Evolutionary conservation across 371 early-diverging fungal species (phyloP).

Genomic region (Capniomyces stellatus): DNA sequence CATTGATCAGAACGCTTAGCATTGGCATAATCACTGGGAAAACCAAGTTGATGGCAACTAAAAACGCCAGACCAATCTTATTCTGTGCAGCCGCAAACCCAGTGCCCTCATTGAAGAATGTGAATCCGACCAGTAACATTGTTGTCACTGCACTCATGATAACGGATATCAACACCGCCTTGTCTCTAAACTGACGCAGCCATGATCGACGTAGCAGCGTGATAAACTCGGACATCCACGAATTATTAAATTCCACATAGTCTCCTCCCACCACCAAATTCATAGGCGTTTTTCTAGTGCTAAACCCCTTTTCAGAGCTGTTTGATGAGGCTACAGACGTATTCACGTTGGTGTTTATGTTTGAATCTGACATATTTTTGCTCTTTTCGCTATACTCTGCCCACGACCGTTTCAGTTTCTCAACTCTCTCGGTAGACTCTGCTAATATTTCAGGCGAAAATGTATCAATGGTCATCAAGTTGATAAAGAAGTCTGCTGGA

Average conservation of each 20-base stretch:
- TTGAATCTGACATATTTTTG: not conserved
- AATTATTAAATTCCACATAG: conserved; percentile 6
- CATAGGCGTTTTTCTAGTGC: no score
- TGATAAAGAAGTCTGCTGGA: conserved; percentile 41
- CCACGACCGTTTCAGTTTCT: conserved; percentile 14
- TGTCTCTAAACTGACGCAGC: conserved; percentile 11
- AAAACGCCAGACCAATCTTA: conserved; percentile 17
- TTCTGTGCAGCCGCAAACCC: conserved; percentile 15
- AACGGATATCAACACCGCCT: conserved; percentile 4
- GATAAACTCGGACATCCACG: conserved; percentile 12
- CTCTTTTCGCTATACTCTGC: conserved; percentile 6
- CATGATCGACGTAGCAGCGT: conserved; percentile 15
- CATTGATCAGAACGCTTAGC: conserved; percentile 15
- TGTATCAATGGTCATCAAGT: conserved; percentile 22
- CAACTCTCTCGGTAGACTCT: conserved; percentile 12
- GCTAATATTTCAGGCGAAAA: conserved; percentile 8
- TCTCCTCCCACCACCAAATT: not conserved
- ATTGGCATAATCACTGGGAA: conserved; percentile 18
- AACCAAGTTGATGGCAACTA: conserved; percentile 9
- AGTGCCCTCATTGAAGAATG: conserved; percentile 16
- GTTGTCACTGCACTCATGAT: no score
- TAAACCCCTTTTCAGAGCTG: no score
- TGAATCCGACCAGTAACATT: conserved; percentile 15
- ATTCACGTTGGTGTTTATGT: no score
- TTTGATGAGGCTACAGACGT: no score